phyloP scores from a whole-genome alignment of 352 stramenopile species.

The Thalassiosira pacifica region DNA sequence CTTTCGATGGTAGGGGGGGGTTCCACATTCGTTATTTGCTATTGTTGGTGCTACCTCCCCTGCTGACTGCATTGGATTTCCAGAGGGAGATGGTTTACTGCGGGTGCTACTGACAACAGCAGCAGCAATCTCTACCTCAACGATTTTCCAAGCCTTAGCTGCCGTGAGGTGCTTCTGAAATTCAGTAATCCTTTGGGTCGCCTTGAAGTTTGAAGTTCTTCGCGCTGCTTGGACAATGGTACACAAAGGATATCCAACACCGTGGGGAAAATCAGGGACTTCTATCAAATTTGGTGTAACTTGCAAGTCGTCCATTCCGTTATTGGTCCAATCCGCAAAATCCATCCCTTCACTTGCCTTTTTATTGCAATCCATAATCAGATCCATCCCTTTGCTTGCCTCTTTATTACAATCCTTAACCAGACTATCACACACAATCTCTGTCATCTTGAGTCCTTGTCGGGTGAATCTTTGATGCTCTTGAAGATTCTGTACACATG shows the following conservation, averaged over 20 bases:
- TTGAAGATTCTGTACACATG: not conserved
- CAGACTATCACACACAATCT: not conserved
- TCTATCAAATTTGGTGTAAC: not conserved
- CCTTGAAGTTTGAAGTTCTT: not conserved
- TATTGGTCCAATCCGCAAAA: not conserved
- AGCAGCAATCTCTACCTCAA: not conserved
- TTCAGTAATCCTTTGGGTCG: constrained; percentile 2
- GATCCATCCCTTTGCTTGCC: not conserved
- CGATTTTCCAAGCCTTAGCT: not conserved
- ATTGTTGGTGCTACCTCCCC: not conserved
- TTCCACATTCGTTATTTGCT: not conserved
- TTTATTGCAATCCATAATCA: no score
- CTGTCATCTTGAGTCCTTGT: not conserved
- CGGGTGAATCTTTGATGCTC: not conserved
- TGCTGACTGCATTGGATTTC: not conserved
- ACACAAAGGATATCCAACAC: not conserved
- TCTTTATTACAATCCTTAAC: not conserved
- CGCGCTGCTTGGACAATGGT: not conserved
- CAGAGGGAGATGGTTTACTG: not conserved
- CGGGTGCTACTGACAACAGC: not conserved
- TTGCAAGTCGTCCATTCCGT: not conserved
- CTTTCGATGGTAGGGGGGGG: no score
- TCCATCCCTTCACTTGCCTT: no score
- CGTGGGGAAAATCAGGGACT: not conserved
- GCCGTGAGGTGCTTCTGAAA: not conserved